Percentiles rank a stretch among this genome's conserved stretches.
Evolutionary conservation across 768 basidiomycete genomes (phyloP).

Genomic region (Hygrocybe punicea): DNA sequence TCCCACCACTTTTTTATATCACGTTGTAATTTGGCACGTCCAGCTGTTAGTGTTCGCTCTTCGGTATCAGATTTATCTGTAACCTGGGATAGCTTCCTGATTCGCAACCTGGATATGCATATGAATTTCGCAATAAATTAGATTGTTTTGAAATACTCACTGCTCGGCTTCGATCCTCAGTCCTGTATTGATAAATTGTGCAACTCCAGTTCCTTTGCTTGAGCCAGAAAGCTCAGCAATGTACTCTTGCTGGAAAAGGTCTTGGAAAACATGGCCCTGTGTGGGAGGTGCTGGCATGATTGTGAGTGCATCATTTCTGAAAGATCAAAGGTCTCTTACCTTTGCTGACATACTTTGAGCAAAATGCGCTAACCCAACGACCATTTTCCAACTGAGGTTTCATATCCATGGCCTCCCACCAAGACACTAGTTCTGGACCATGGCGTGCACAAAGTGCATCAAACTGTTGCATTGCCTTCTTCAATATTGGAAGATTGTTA

Average conservation of each 20-base stretch:
- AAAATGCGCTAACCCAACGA: not conserved
- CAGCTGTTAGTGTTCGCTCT: not conserved
- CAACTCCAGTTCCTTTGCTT: not conserved
- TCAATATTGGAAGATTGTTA: not conserved
- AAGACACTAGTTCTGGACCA: not conserved
- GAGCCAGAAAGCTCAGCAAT: not conserved
- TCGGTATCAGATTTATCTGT: not conserved
- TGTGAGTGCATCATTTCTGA: not conserved
- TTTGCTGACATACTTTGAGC: not conserved
- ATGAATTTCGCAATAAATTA: not conserved
- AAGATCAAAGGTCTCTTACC: not conserved
- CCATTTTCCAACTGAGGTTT: not conserved
- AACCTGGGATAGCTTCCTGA: not conserved
- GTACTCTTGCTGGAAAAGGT: slow-evolving; percentile 1
- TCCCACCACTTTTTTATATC: not conserved
- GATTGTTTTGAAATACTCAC: slow-evolving; percentile 5
- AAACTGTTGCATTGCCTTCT: not conserved
- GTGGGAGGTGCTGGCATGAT: not conserved
- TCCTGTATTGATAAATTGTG: slow-evolving; percentile 15
- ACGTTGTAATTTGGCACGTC: not conserved
- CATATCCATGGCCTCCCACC: not conserved
- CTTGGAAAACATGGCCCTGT: not conserved
- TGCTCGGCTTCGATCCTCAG: slow-evolving; percentile 15
- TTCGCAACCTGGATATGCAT: not conserved
- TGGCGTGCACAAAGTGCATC: not conserved